Evolutionary conservation across 768 basidiomycete species (phyloP).

Genomic region (Mycena epipterygia): DNA sequence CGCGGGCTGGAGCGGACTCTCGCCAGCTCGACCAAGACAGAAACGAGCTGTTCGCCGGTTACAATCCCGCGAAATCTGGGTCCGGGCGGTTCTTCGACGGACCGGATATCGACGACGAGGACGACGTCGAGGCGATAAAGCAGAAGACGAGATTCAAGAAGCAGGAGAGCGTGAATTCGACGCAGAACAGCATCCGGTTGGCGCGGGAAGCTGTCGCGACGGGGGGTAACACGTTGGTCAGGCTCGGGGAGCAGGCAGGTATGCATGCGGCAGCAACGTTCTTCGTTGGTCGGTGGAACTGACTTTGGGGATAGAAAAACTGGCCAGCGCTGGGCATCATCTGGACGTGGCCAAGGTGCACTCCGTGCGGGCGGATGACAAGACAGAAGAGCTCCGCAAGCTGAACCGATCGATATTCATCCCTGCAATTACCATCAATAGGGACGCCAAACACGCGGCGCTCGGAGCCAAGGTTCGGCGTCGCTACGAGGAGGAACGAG

Average conservation of each 20-base stretch:
- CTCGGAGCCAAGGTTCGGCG: conserved; percentile 76
- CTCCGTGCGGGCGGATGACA: conserved; percentile 77
- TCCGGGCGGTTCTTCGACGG: conserved; percentile 63
- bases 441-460: conserved; percentile 76
- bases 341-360: conserved; percentile 83
- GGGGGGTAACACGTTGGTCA: conserved; percentile 72
- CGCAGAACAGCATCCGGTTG: conserved; percentile 80
- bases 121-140: conserved; percentile 84
- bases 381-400: conserved; percentile 81
- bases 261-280: conserved; percentile 38
- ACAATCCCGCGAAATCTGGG: conserved; percentile 56
- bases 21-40: conserved; percentile 62
- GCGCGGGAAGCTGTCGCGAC: conserved; percentile 87
- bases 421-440: conserved; percentile 81
- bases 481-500: conserved; percentile 77
- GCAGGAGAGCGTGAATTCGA: conserved; percentile 79
- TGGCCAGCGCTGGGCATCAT: conserved; percentile 83
- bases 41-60: conserved; percentile 67
- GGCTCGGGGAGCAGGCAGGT: conserved; percentile 85
- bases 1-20: conserved; percentile 47
- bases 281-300: not conserved
- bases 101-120: conserved; percentile 63
- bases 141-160: conserved; percentile 77
- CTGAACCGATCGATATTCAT: conserved; percentile 85
- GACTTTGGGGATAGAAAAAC: conserved; percentile 55